Percentiles rank a stretch among this genome's conserved stretches.
phyloP scores from a whole-genome alignment of 805 yeast species.

The Hanseniaspora lindneri region DNA sequence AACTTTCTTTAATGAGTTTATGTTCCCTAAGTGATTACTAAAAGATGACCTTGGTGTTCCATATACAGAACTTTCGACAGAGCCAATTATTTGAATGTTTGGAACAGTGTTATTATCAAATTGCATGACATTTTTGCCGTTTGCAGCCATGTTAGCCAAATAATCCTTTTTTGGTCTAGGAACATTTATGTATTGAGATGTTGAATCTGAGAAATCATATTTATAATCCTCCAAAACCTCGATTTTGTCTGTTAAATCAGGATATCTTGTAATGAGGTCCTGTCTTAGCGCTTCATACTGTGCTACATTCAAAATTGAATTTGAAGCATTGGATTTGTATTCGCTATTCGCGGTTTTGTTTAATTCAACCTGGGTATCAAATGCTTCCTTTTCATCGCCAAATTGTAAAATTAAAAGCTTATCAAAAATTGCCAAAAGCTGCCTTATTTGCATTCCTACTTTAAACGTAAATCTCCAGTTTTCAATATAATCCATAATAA shows the following conservation, averaged over 20 bases:
- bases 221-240: slow-evolving; percentile 38
- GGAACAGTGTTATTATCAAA: slow-evolving; percentile 20
- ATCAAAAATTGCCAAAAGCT: slow-evolving; percentile 42
- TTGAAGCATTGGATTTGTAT: neutral
- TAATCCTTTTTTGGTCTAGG: slow-evolving; percentile 38
- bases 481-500: slow-evolving; percentile 42
- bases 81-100: slow-evolving; percentile 52
- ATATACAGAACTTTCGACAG: slow-evolving; percentile 82
- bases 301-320: slow-evolving; percentile 22
- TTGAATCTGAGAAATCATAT: slow-evolving; percentile 40
- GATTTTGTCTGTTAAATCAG: slow-evolving; percentile 37
- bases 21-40: slow-evolving; percentile 23
- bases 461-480: slow-evolving; percentile 52
- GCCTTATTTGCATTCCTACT: slow-evolving; percentile 40
- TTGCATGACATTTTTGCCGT: slow-evolving; percentile 8
- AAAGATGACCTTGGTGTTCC: slow-evolving; percentile 34
- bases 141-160: slow-evolving; percentile 22
- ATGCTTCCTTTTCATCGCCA: slow-evolving; percentile 39
- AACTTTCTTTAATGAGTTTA: slow-evolving; percentile 34
- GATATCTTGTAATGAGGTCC: slow-evolving; percentile 63
- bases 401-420: slow-evolving; percentile 47
- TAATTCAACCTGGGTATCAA: slow-evolving; percentile 16
- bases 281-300: slow-evolving; percentile 73
- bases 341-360: neutral
- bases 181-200: slow-evolving; percentile 47